A percentile compares a stretch with the other conserved stretches of the same genome.
Conservation (phyloP, 306 rosid genomes). For the Canavalia ensiformis region DNA sequence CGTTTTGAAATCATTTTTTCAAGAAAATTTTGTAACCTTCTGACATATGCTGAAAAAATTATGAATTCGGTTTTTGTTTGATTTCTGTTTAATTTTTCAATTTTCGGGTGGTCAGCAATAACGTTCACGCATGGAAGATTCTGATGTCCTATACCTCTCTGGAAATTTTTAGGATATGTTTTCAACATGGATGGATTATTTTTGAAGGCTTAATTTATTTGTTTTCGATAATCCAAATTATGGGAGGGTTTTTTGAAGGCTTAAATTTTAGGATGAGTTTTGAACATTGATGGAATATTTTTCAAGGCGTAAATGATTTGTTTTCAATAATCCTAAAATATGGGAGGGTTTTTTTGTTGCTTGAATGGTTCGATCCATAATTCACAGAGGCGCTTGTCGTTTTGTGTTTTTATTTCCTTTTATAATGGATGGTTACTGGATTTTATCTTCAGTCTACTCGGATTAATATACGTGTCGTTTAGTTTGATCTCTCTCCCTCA, state of each 20-base stretch:
- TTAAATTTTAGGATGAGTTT: neutral
- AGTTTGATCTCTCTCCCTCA: slow-evolving; percentile 43
- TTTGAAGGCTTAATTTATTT: neutral
- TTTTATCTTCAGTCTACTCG: slow-evolving; percentile 22
- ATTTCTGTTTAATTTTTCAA: neutral
- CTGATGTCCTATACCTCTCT: neutral
- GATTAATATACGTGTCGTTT: slow-evolving; percentile 37
- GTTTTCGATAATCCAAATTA: too few species aligned
- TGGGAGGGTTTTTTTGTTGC: neutral
- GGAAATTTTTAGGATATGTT: neutral
- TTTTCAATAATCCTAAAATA: neutral
- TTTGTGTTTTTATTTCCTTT: slow-evolving; percentile 48
- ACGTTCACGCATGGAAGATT: slow-evolving; percentile 3
- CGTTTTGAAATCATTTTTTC: neutral
- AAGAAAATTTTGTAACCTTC: neutral
- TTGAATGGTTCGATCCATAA: slow-evolving; percentile 37
- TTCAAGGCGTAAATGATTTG: neutral
- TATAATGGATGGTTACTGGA: slow-evolving; percentile 28
- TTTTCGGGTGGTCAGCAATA: neutral
- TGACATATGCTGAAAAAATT: slow-evolving; percentile 20
- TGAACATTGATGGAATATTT: neutral
- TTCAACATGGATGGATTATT: slow-evolving; percentile 18
- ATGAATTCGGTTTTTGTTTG: slow-evolving; percentile 12
- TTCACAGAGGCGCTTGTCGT: slow-evolving; percentile 50
- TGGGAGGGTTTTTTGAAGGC: neutral